These are phyloP conservation scores for Larix sibirica DNA, from an alignment of 83 land plant species.

Conservation along the genomic window DNA sequence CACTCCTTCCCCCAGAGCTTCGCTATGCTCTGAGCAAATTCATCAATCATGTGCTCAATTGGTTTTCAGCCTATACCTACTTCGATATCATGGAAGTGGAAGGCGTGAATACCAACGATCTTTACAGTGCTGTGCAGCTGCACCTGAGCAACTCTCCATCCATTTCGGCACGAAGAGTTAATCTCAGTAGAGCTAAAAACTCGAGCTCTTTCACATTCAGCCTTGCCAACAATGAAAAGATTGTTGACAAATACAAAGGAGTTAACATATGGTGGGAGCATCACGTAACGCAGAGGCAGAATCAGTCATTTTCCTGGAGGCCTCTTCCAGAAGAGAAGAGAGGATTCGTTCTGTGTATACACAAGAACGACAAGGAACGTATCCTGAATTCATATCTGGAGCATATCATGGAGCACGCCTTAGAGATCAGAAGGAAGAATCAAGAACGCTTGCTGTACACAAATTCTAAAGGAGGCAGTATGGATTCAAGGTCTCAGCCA, in stretches of 20 bases:
- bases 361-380: conserved; percentile 42
- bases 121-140: conserved; percentile 77
- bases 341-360: conserved; percentile 50
- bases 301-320: conserved; percentile 55
- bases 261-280: conserved; percentile 61
- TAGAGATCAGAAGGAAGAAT: conserved; percentile 38
- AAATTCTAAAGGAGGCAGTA: conserved; percentile 48
- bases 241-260: conserved; percentile 37
- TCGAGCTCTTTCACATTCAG: conserved; percentile 58
- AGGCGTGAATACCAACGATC: conserved; percentile 56
- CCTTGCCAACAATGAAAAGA: conserved; percentile 55
- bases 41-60: too few relatives aligned
- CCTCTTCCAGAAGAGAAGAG: conserved; percentile 66
- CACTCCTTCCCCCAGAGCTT: too few relatives aligned
- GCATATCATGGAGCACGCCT: conserved; percentile 28
- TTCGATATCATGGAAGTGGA: conserved; percentile 58
- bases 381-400: conserved; percentile 8
- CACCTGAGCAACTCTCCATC: conserved; percentile 34
- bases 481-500: conserved; percentile 40
- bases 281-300: conserved; percentile 50
- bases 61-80: conserved; percentile 64
- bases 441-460: conserved; percentile 62
- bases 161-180: conserved; percentile 21
- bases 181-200: conserved; percentile 60
- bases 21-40: too few relatives aligned